Conservation (phyloP, 495 filamentous ascomycete genomes). For the Penicillium salamii region DNA sequence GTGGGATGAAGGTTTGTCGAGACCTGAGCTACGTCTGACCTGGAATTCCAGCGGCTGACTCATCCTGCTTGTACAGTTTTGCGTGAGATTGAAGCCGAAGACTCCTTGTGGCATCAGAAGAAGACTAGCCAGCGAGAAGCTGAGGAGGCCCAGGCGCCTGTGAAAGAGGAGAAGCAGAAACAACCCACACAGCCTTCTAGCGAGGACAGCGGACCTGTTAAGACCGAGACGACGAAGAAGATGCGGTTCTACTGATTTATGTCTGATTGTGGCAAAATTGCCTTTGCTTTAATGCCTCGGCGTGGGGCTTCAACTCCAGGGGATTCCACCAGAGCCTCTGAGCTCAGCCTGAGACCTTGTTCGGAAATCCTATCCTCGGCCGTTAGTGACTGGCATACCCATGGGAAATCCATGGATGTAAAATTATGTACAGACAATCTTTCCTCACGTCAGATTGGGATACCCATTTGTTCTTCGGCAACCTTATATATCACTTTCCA, state of each 20-base stretch:
- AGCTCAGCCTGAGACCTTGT: no score
- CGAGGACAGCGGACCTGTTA: constrained; percentile 16
- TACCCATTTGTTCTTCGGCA: neutral
- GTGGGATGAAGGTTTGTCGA: constrained; percentile 79
- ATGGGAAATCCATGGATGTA: neutral
- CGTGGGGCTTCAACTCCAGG: no score
- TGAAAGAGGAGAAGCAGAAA: constrained; percentile 9
- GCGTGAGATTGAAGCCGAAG: constrained; percentile 76
- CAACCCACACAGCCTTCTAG: constrained; percentile 4
- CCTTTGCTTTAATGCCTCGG: no score
- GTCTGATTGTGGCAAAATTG: no score
- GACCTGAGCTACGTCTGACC: neutral
- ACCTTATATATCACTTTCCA: constrained; percentile 3
- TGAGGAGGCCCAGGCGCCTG: constrained; percentile 3
- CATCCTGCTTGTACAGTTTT: constrained; percentile 52
- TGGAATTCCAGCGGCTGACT: constrained; percentile 10
- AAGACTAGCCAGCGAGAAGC: constrained; percentile 1
- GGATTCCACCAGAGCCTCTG: no score
- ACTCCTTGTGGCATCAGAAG: constrained; percentile 56
- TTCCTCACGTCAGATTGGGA: constrained; percentile 3
- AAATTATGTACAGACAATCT: constrained; percentile 8
- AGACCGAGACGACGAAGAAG: constrained; percentile 24
- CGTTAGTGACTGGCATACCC: neutral
- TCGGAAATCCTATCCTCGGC: no score
- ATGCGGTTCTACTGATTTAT: constrained; percentile 34